Evolutionary conservation across 2,329 filamentous ascomycete species (phyloP).

Genomic region (Trematosphaeria pertusa): DNA sequence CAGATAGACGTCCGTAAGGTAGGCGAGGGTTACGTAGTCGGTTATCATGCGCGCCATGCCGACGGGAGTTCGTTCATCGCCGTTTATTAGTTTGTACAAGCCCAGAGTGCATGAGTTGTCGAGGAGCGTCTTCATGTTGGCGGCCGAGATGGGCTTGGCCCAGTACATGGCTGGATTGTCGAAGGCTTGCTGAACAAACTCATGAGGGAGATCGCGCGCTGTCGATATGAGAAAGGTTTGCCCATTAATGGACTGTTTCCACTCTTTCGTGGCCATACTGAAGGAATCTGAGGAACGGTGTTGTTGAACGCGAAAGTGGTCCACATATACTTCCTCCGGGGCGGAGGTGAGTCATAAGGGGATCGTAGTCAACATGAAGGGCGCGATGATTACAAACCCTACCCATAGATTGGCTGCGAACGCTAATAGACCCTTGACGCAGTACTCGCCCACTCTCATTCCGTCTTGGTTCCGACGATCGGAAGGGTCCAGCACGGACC

Average conservation of each 20-base stretch:
- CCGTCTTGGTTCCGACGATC: too few species aligned
- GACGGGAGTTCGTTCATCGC: conserved; percentile 50
- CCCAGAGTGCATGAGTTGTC: conserved; percentile 43
- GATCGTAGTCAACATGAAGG: too few species aligned
- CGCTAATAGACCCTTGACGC: too few species aligned
- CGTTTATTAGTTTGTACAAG: conserved; percentile 25
- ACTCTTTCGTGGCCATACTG: conserved; percentile 23
- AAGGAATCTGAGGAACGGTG: too few species aligned
- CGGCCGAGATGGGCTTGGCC: conserved; percentile 32
- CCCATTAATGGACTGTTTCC: conserved; percentile 28
- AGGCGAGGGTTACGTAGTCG: conserved; percentile 72
- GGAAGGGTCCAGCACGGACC: too few species aligned
- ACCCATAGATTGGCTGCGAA: too few species aligned
- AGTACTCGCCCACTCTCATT: too few species aligned
- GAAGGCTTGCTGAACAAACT: conserved; percentile 40
- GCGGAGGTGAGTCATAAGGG: too few species aligned
- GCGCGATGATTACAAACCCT: too few species aligned
- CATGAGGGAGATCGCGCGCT: conserved; percentile 28
- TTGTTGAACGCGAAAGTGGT: too few species aligned
- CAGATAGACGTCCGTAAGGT: conserved; percentile 74
- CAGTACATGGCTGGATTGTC: conserved; percentile 39
- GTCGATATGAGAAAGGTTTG: conserved; percentile 38
- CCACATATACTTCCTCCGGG: too few species aligned
- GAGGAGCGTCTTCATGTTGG: conserved; percentile 32
- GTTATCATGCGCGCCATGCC: conserved; percentile 71